Conservation (phyloP, 106 monocot genomes). For the Iris macrosiphon region DNA sequence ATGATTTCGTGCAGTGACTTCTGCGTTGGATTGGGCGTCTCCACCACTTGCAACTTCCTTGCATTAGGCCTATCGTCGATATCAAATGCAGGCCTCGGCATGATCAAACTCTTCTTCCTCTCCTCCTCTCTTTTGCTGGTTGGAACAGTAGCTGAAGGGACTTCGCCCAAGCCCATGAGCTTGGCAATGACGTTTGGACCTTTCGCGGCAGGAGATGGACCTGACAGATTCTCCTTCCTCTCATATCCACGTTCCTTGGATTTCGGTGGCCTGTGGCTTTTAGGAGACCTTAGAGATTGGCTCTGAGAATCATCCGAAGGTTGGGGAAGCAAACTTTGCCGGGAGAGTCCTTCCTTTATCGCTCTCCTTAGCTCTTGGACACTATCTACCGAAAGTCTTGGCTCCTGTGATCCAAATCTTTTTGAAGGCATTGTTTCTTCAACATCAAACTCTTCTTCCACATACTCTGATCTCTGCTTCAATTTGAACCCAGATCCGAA, state of each 20-base stretch:
- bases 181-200: conserved; percentile 48
- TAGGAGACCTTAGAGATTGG: conserved; percentile 5
- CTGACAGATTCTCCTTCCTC: background rate
- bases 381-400: conserved; percentile 6
- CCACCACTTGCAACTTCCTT: conserved; percentile 10
- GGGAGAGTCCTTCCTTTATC: conserved; percentile 27
- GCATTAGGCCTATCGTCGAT: conserved; percentile 31
- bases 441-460: background rate
- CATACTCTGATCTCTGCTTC: background rate
- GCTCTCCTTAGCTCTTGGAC: conserved; percentile 28
- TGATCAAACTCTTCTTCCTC: conserved; percentile 7
- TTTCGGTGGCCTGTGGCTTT: background rate
- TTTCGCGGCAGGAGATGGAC: background rate
- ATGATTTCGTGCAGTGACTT: conserved; percentile 40
- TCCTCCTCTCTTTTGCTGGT: conserved; percentile 3
- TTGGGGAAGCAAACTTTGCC: conserved; percentile 16
- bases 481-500: background rate
- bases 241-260: background rate
- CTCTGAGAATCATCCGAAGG: conserved; percentile 23
- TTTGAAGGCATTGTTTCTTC: background rate
- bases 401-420: conserved; percentile 1
- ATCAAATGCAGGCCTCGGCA: conserved; percentile 11
- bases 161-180: conserved; percentile 68
- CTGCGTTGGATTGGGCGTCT: conserved; percentile 8
- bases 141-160: conserved; percentile 9